Percentiles rank a stretch among this genome's conserved stretches.
These are phyloP conservation scores for Piper longum DNA, from an alignment of 164 flowering plant genomes.

Conservation along the genomic window DNA sequence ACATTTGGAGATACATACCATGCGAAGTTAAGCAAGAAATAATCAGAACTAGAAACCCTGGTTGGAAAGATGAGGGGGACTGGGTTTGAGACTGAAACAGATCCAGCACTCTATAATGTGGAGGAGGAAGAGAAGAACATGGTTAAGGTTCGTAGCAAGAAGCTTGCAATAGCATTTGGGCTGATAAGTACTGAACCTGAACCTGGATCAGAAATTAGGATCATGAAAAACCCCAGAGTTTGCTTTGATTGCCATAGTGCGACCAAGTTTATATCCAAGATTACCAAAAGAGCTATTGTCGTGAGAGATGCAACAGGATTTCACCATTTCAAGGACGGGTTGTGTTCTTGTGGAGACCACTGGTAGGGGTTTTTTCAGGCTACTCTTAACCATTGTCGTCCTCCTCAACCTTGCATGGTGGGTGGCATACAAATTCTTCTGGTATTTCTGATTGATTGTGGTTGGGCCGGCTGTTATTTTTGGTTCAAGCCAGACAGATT, in stretches of 20 bases:
- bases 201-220: conserved; percentile 74
- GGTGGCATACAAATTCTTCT: no score
- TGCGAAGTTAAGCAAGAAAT: conserved; percentile 46
- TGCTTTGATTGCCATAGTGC: conserved; percentile 88
- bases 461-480: no score
- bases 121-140: conserved; percentile 91
- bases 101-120: conserved; percentile 70
- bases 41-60: conserved; percentile 49
- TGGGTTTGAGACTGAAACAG: conserved; percentile 59
- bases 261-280: conserved; percentile 77
- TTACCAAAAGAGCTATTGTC: conserved; percentile 62
- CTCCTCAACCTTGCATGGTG: no score
- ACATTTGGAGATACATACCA: conserved; percentile 60
- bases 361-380: conserved; percentile 31
- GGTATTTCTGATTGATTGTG: no score
- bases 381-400: no score
- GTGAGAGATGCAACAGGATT: conserved; percentile 92
- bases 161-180: conserved; percentile 83
- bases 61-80: conserved; percentile 69
- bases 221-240: conserved; percentile 83
- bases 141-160: conserved; percentile 88
- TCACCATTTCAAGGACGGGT: conserved; percentile 79
- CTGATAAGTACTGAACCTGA: conserved; percentile 70
- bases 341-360: conserved; percentile 85
- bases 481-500: no score